A percentile compares a stretch with the other conserved stretches of the same genome.
These are phyloP conservation scores for Paramecium primaurelia DNA, from an alignment of 73 alveolate genomes.

Conservation along the genomic window DNA sequence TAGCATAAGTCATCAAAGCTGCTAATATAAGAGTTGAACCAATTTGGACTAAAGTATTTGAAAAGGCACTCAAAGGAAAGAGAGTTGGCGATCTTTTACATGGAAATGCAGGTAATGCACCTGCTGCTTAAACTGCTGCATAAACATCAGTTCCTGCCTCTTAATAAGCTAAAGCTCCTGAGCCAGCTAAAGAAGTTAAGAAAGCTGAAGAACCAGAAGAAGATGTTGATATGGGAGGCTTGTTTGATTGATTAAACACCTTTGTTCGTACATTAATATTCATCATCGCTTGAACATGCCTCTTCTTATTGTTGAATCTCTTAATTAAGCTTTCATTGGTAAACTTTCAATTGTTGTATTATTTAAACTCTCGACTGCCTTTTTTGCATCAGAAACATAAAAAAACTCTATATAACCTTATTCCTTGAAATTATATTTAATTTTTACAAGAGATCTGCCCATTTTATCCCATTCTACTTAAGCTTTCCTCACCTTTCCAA, in stretches of 20 bases:
- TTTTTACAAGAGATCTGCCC: slow-evolving; percentile 23
- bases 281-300: slow-evolving; percentile 26
- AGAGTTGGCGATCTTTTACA: slow-evolving; percentile 72
- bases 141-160: slow-evolving; percentile 70
- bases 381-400: not conserved
- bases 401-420: not conserved
- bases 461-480: slow-evolving; percentile 8
- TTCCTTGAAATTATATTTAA: not conserved
- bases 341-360: not conserved
- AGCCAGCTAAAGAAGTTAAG: slow-evolving; percentile 1
- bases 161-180: slow-evolving; percentile 43
- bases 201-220: slow-evolving; percentile 66
- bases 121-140: slow-evolving; percentile 53
- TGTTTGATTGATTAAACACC: slow-evolving; percentile 20
- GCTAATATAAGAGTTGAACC: slow-evolving; percentile 88
- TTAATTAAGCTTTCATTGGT: slow-evolving; percentile 2
- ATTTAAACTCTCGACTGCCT: not conserved
- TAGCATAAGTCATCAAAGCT: slow-evolving; percentile 77
- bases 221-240: slow-evolving; percentile 49
- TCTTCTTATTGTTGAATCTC: not conserved
- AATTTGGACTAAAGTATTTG: slow-evolving; percentile 89
- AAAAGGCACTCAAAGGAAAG: slow-evolving; percentile 83
- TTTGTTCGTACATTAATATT: not conserved
- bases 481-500: slow-evolving; percentile 2
- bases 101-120: slow-evolving; percentile 80